Evolutionary conservation across 2,329 filamentous ascomycete species (phyloP), one percentile per base, ranked within the genome.

Genomic region (Pseudomassariella vexata): DNA sequence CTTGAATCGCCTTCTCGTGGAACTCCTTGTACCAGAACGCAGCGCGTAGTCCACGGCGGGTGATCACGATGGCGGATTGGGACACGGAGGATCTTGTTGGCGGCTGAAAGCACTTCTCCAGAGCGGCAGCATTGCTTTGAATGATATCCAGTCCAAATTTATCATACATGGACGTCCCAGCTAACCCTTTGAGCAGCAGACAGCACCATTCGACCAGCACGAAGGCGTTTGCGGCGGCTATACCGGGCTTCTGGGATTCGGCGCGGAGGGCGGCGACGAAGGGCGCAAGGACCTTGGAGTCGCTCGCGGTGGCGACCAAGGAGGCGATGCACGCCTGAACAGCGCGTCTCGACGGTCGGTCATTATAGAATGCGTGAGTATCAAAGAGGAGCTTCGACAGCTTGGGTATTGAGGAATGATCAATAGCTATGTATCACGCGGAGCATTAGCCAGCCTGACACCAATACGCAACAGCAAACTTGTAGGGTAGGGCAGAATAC

Each of bases 171-270:
- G 70, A 53, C 11, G 73, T 74, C 28, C 70, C 70, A 19, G 74
- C 74, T 17, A 88, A 67, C 36, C 82, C 71, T 49, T 89, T 79
- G 45, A 95, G 73, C 30, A 95, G 62, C 36, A 90, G 58, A 37
- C 82, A 84, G 57, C 80, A 87, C 90, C 90, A 98, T 57, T 95
- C 86, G 10, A 92, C 72, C 45, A 98, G 67, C 29, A 94, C 86
- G 54, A 95, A 94, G 5, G 88, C 85, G 58, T 79, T 94, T 25
- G 73, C 76, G 11, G 83, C 65, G 19, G 90, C 86, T 48, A 96
- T 80, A 41, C 78, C 80, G 12, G 73, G 65, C 56, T 94, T 95
- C 41, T 75, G 70, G 10, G 81, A 76, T 59, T 98, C 90, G 19
- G 69, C 63, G 39, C 80, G 76, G 37, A 95, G 58, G 30, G 73